Conservation (phyloP, 768 basidiomycete genomes). For the Hygrocybe coccinea region DNA sequence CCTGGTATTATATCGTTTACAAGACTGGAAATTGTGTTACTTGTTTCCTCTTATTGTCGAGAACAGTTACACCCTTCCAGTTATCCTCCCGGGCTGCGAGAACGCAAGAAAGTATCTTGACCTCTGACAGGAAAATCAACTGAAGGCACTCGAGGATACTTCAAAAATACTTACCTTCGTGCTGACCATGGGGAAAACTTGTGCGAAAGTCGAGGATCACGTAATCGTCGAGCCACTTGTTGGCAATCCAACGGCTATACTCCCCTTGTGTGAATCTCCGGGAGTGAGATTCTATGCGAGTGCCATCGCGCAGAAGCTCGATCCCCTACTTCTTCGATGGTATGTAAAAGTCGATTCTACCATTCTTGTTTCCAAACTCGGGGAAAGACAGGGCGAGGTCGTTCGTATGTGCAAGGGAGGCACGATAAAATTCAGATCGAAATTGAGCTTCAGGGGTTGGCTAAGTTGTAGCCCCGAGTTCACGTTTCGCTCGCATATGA, state of each 20-base stretch:
- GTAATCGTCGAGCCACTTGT: neutral
- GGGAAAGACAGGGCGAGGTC: neutral
- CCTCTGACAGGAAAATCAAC: neutral
- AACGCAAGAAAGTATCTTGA: neutral
- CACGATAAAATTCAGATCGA: neutral
- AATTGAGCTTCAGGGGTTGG: neutral
- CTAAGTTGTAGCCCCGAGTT: neutral
- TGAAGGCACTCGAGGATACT: neutral
- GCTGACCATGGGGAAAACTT: neutral
- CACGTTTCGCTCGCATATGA: too few relatives aligned
- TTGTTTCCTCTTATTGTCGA: too few relatives aligned
- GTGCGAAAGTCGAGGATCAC: neutral
- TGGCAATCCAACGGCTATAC: neutral
- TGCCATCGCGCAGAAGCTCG: neutral
- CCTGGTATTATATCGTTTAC: too few relatives aligned
- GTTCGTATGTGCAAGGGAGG: neutral
- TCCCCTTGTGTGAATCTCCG: neutral
- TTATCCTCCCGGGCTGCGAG: neutral
- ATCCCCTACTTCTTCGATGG: neutral
- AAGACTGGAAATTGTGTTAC: too few relatives aligned
- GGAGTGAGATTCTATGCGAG: neutral
- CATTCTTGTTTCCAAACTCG: neutral
- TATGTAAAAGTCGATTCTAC: neutral
- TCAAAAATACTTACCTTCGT: neutral
- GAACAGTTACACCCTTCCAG: neutral